Conservation (phyloP, 140 eudicot genomes). For the Flaveria floridana region DNA sequence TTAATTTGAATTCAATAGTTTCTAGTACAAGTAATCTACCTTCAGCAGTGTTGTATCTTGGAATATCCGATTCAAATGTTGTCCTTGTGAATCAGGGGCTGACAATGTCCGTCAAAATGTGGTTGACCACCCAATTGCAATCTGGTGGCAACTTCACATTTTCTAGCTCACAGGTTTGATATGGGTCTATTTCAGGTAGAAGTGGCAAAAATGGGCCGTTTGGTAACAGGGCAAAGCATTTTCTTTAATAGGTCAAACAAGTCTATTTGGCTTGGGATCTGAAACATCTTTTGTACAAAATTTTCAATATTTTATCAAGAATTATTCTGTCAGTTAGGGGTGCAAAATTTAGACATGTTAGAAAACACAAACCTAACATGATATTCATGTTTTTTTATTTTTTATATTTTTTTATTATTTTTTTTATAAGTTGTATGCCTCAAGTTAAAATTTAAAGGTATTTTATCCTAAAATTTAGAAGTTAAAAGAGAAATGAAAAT, state of each 20-base stretch:
- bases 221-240: conserved; percentile 3
- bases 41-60: conserved; percentile 70
- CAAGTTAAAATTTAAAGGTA: background rate
- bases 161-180: conserved; percentile 88
- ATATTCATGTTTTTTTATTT: no score
- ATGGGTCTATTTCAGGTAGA: conserved; percentile 8
- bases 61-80: conserved; percentile 61
- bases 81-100: conserved; percentile 76
- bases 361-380: background rate
- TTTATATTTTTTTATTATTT: no score
- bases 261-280: background rate
- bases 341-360: background rate
- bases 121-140: conserved; percentile 97
- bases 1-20: conserved; percentile 70
- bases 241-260: background rate
- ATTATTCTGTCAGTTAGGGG: background rate
- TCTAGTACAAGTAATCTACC: conserved; percentile 48
- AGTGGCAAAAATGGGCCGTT: conserved; percentile 13
- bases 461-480: background rate
- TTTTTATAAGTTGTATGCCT: background rate
- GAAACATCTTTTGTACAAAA: background rate
- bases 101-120: conserved; percentile 71
- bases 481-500: background rate
- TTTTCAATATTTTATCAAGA: background rate
- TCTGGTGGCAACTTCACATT: conserved; percentile 98